These are phyloP conservation scores for Lachnellula suecica DNA, from an alignment of 2,329 filamentous ascomycete genomes.

Conservation along the genomic window DNA sequence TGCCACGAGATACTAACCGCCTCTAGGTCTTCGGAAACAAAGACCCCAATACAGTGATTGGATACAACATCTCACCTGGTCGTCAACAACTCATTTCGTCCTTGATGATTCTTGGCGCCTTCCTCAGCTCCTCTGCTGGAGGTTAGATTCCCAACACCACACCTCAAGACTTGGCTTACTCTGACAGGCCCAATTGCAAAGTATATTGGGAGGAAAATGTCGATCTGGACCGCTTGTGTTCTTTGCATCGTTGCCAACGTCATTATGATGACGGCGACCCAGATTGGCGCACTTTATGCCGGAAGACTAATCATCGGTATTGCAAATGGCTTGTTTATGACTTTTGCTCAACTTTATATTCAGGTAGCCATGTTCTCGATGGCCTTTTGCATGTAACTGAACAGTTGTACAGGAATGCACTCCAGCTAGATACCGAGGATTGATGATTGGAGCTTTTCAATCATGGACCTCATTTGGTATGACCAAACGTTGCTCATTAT, in stretches of 20 bases:
- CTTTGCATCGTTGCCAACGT: slow-evolving; percentile 51
- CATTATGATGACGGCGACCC: slow-evolving; percentile 56
- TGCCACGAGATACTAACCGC: background rate
- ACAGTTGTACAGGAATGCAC: slow-evolving; percentile 39
- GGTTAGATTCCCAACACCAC: slow-evolving; percentile 42
- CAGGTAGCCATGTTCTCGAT: slow-evolving; percentile 38
- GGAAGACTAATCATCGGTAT: slow-evolving; percentile 55
- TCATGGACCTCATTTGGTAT: slow-evolving; percentile 48
- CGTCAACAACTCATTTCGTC: slow-evolving; percentile 55
- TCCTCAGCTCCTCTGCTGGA: slow-evolving; percentile 46
- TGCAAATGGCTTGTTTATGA: slow-evolving; percentile 33
- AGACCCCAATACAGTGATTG: slow-evolving; percentile 14
- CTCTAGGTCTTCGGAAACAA: slow-evolving; percentile 48
- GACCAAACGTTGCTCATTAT: slow-evolving; percentile 27
- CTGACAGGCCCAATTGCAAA: slow-evolving; percentile 23
- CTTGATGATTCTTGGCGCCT: slow-evolving; percentile 49
- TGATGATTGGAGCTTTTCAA: slow-evolving; percentile 47
- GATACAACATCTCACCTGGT: slow-evolving; percentile 38
- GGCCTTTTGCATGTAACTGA: slow-evolving; percentile 18
- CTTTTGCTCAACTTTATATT: slow-evolving; percentile 31
- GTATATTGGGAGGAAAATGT: slow-evolving; percentile 43
- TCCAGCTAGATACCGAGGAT: slow-evolving; percentile 48
- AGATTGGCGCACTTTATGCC: slow-evolving; percentile 53
- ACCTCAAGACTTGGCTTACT: background rate
- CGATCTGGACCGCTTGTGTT: slow-evolving; percentile 47